Base-by-base conservation (phyloP, 495 filamentous ascomycete genomes). In the Cercophora newfieldiana region DNA sequence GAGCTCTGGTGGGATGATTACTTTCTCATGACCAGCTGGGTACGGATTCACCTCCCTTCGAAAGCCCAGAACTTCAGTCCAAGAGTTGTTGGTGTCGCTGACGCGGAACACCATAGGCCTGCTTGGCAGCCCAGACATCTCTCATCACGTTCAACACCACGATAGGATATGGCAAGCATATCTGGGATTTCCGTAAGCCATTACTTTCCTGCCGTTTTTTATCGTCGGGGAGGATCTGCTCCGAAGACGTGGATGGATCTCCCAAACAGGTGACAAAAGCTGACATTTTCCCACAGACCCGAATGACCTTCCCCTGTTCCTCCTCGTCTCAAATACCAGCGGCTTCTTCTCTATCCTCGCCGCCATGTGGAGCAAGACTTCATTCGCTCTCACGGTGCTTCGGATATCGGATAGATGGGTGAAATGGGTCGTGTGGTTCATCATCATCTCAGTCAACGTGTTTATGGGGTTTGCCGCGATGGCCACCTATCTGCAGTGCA, bases 1-100 rank as follows among this genome's bases (percentile, higher is more conserved):
- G 54, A 67, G 3, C 48, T 77, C 16, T 74, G 74, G 69, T 74
- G 71, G 66, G 76, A 78, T 25, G 76, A 78, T 59, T 61, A 47
- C 7, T 26, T 78, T 14, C 67, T 77, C 10, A 70, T 74, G 26
- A 69, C 64, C 10, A 69, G 73, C 18, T 73, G 71, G 71, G 76
- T 78, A 51, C 49, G 72, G 67, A 0, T 7, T 25, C 8, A 18
- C 29, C 59, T 50, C 25, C 19, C 2, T 53, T 12, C 3, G n/a
- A n/a, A n/a, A n/a, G n/a, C n/a, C n/a, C n/a, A n/a, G n/a, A n/a
- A n/a, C n/a, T n/a, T n/a, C n/a, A n/a, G n/a, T n/a, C n/a, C n/a
- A n/a, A n/a, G n/a, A n/a, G n/a, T n/a, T n/a, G n/a, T n/a, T n/a
- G n/a, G n/a, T n/a, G 12, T 44, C 18, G 12, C 12, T 44, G 12